Percentiles rank a stretch among this genome's conserved stretches.
phyloP scores from a whole-genome alignment of 768 basidiomycete genomes.

The Suillus tomentosus region DNA sequence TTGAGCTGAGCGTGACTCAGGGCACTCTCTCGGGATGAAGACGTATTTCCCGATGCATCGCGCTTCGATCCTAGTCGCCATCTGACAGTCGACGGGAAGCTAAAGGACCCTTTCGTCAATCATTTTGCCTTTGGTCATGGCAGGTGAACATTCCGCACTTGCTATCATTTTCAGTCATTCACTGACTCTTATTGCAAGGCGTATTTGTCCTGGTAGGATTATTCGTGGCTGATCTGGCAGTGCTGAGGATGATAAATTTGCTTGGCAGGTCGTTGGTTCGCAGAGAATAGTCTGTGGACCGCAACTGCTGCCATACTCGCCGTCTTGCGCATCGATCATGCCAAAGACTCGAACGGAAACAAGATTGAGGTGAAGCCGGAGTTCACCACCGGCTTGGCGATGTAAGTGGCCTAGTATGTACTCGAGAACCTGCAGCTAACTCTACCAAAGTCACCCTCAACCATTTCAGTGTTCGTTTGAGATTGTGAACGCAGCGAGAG shows the following conservation, averaged over 20 bases:
- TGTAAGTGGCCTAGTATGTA: not conserved
- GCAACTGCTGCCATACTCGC: not conserved
- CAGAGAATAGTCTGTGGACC: not conserved
- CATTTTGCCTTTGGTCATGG: conserved; percentile 3
- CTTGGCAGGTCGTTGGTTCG: conserved; percentile 8
- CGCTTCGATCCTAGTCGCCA: conserved; percentile 5
- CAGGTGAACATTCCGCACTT: not conserved
- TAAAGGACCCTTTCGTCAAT: not conserved
- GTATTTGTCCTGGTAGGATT: conserved; percentile 5
- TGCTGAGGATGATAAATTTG: not conserved
- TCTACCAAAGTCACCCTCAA: not conserved
- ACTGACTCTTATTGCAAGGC: not conserved
- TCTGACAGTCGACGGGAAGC: conserved; percentile 3
- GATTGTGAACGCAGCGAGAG: not conserved
- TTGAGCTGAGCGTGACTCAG: not conserved
- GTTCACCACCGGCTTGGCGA: not conserved
- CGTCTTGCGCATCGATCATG: not conserved
- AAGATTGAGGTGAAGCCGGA: not conserved
- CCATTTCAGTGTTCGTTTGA: conserved; percentile 1
- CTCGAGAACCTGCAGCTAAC: not conserved
- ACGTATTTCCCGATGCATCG: conserved; percentile 1
- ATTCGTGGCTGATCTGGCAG: not conserved
- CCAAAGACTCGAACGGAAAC: not conserved
- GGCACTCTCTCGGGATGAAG: conserved; percentile 10
- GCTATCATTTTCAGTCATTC: not conserved